Percentiles rank a stretch among this genome's conserved stretches.
phyloP scores from a whole-genome alignment of 2,329 filamentous ascomycete genomes.

The Beauveria scarabaeidicola region DNA sequence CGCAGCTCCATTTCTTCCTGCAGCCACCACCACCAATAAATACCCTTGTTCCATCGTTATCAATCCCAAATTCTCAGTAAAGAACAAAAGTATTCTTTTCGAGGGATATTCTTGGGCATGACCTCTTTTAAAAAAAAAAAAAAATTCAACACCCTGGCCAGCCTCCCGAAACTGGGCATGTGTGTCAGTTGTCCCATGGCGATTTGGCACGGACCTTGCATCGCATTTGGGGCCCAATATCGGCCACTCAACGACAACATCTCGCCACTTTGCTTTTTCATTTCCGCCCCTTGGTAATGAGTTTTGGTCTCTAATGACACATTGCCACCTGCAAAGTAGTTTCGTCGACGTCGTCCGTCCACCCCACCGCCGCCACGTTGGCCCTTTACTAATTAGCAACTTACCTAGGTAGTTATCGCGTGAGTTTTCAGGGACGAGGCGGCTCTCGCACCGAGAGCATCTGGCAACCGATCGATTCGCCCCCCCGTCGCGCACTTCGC shows the following conservation, averaged over 20 bases:
- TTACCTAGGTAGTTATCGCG: not conserved
- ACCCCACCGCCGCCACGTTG: not conserved
- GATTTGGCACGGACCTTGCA: constrained; percentile 4
- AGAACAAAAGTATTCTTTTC: too few species aligned
- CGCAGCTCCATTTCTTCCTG: not conserved
- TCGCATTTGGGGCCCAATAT: not conserved
- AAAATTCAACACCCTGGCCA: too few species aligned
- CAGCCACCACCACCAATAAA: too few species aligned
- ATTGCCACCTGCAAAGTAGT: not conserved
- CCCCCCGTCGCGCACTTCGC: not conserved
- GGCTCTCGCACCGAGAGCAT: not conserved
- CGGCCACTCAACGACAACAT: too few species aligned
- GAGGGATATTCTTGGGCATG: too few species aligned
- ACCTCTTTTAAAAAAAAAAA: too few species aligned
- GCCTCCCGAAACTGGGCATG: not conserved
- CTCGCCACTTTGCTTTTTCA: too few species aligned
- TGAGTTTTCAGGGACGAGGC: not conserved
- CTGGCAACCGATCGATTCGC: not conserved
- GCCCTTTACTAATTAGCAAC: not conserved
- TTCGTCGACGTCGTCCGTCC: not conserved
- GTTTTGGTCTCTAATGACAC: not conserved
- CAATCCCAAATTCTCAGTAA: not conserved
- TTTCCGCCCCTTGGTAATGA: too few species aligned
- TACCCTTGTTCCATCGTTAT: too few species aligned
- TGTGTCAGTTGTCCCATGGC: not conserved